Evolutionary conservation across 2,329 filamentous ascomycete genomes (phyloP).

Genomic region (Saccharata proteae): DNA sequence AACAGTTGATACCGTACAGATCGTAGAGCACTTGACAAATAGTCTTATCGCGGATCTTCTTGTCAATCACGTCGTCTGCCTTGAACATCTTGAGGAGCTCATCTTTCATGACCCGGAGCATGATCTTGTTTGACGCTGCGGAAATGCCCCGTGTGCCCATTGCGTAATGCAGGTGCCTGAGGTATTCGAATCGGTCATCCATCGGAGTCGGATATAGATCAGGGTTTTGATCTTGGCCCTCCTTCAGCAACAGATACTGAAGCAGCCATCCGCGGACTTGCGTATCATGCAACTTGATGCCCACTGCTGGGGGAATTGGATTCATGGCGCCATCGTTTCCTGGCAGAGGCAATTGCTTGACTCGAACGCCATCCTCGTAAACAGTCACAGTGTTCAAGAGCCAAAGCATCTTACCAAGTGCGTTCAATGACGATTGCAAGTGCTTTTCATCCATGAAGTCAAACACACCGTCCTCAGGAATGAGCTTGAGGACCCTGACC

Average conservation of each 20-base stretch:
- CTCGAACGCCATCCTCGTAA: conserved; percentile 73
- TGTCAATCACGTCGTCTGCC: conserved; percentile 58
- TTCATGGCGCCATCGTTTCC: conserved; percentile 39
- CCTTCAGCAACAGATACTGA: conserved; percentile 68
- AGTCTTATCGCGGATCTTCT: conserved; percentile 55
- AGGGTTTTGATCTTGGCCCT: conserved; percentile 56
- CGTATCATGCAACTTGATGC: conserved; percentile 70
- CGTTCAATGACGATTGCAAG: conserved; percentile 57
- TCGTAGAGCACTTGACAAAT: conserved; percentile 52
- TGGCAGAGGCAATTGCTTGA: conserved; percentile 57
- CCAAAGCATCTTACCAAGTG: conserved; percentile 58
- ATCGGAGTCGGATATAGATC: conserved; percentile 53
- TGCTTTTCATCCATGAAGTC: conserved; percentile 77
- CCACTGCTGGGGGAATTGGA: conserved; percentile 13
- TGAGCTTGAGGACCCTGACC: conserved; percentile 54
- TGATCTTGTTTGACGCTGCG: conserved; percentile 72
- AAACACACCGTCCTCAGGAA: conserved; percentile 59
- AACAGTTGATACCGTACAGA: conserved; percentile 25
- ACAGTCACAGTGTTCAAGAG: conserved; percentile 70
- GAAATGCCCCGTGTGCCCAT: conserved; percentile 77
- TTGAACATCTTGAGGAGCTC: conserved; percentile 59
- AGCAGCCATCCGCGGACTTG: conserved; percentile 81
- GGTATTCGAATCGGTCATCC: conserved; percentile 64
- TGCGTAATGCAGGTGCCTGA: conserved; percentile 72
- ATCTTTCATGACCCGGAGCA: conserved; percentile 77